Percentiles rank a stretch among this genome's conserved stretches.
Conservation (phyloP, 257 asterid species). For the Solanum pinnatisectum region DNA sequence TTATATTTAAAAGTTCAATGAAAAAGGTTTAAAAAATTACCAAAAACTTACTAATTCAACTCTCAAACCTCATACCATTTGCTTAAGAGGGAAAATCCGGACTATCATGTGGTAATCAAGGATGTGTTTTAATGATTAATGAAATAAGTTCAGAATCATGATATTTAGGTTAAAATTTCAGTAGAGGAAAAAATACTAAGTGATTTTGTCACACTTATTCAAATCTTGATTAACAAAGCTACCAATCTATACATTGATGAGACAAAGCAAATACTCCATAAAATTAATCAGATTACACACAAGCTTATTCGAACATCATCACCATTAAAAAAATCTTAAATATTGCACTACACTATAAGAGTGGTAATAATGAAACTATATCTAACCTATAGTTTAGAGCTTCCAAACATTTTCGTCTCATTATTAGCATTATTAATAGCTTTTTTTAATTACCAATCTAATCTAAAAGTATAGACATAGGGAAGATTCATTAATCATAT, state of each 20-base stretch:
- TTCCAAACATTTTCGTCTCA: background rate
- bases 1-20: background rate
- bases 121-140: background rate
- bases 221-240: background rate
- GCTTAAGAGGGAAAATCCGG: background rate
- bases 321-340: background rate
- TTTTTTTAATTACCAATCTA: background rate
- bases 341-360: background rate
- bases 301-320: background rate
- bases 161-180: too few species aligned
- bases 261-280: background rate
- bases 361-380: background rate
- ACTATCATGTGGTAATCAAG: background rate
- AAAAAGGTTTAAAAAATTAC: background rate
- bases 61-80: background rate
- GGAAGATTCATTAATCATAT: background rate
- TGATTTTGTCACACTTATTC: background rate
- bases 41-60: background rate
- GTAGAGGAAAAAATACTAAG: background rate
- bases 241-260: background rate
- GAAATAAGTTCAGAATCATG: rapidly evolving
- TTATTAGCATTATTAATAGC: background rate
- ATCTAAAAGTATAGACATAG: background rate
- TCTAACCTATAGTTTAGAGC: background rate
- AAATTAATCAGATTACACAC: background rate